Evolutionary conservation across 2,329 filamentous ascomycete genomes (phyloP).

Genomic region (Fulvia fulva): DNA sequence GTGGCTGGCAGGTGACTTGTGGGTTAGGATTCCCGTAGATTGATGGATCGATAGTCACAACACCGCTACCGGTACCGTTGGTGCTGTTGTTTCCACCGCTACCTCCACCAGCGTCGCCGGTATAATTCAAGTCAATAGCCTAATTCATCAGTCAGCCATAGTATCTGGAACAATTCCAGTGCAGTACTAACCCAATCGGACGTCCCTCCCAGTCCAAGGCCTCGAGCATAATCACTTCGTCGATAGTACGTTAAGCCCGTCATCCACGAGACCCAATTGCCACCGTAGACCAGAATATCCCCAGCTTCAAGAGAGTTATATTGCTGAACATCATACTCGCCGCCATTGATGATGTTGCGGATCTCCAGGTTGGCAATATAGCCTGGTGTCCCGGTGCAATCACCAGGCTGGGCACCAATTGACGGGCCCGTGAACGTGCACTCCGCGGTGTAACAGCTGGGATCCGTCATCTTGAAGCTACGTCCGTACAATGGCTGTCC

Average conservation of each 20-base stretch:
- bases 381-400: slow-evolving; percentile 33
- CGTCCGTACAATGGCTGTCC: slow-evolving; percentile 90
- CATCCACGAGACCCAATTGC: slow-evolving; percentile 11
- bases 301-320: slow-evolving; percentile 1
- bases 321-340: slow-evolving; percentile 7
- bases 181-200: slow-evolving; percentile 13
- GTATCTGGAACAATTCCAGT: no score
- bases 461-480: slow-evolving; percentile 57
- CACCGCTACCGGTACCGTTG: slow-evolving; percentile 1
- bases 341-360: slow-evolving; percentile 27
- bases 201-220: slow-evolving; percentile 2
- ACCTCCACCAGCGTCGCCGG: not conserved
- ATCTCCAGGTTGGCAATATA: slow-evolving; percentile 37
- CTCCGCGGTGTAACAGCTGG: slow-evolving; percentile 24
- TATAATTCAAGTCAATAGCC: slow-evolving; percentile 6
- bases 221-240: slow-evolving; percentile 5
- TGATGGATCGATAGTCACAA: slow-evolving; percentile 11
- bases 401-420: slow-evolving; percentile 28
- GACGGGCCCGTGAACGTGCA: slow-evolving; percentile 28
- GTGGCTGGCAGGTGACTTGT: slow-evolving; percentile 8
- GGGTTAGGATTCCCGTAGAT: slow-evolving; percentile 9
- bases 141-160: no score
- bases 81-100: no score
- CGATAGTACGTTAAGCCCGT: slow-evolving; percentile 1
- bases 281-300: slow-evolving; percentile 9